phyloP scores from a whole-genome alignment of 192 early-diverging fungal species.

The Oehlia diaphana region DNA sequence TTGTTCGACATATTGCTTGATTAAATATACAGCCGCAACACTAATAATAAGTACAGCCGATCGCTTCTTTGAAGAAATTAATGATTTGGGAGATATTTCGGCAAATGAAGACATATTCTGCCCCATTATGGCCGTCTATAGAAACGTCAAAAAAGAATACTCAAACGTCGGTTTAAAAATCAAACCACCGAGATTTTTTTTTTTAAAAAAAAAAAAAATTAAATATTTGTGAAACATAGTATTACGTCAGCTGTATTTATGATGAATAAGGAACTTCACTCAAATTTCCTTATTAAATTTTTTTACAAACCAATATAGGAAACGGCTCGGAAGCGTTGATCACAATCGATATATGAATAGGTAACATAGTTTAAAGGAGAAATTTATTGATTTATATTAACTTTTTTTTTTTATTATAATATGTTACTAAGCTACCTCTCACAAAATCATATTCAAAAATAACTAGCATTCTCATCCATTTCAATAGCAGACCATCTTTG shows the following conservation, averaged over 20 bases:
- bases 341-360: too few relatives aligned
- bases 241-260: neutral
- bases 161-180: too few relatives aligned
- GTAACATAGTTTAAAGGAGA: too few relatives aligned
- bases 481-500: neutral
- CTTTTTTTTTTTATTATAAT: too few relatives aligned
- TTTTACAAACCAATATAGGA: too few relatives aligned
- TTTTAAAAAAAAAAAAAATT: neutral
- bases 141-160: too few relatives aligned
- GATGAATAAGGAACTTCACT: too few relatives aligned
- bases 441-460: neutral
- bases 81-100: neutral
- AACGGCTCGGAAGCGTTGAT: too few relatives aligned
- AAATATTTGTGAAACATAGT: neutral
- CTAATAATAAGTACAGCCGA: neutral
- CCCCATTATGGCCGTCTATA: neutral
- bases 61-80: conserved; percentile 9
- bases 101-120: neutral
- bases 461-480: neutral
- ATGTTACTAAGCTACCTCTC: too few relatives aligned
- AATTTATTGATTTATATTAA: too few relatives aligned
- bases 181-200: neutral
- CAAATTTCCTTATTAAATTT: too few relatives aligned
- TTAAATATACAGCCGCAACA: neutral
- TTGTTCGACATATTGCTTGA: conserved; percentile 7